Evolutionary conservation across 768 basidiomycete species (phyloP), one percentile per base, ranked within the genome.

Genomic region (Paxillus ammoniavirescens): DNA sequence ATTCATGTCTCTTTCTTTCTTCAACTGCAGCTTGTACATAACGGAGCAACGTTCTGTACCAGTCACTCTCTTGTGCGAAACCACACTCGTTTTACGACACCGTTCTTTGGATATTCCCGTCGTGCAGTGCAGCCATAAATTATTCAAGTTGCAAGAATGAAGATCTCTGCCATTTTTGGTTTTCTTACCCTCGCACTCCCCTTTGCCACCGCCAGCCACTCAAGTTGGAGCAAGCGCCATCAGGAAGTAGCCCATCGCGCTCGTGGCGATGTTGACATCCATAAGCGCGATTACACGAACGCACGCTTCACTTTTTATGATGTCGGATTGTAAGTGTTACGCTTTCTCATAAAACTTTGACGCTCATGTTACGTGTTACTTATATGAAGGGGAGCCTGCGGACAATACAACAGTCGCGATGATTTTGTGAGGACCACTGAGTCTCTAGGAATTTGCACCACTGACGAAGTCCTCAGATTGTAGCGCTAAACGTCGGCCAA

Each of bases 291-390:
- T 44, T 74, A 61, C 50, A 48, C 55, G 37, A 52, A 57, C 50
- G 66, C 78, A 2, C 76, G 76, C 49, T 80, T 79, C 69, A 80
- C 83, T 13, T 86, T 72, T 58, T 86, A 84, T 62, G 75, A 76
- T 41, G 79, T 77, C 52, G 82, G 82, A 53, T 59, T 79, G 82
- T 82, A 55, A 58, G 74, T 54, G 17, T 44, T 47, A 21, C 8
- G 17, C 30, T 38, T 54, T 38, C 17, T 41, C 58, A 33, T 36
- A 26, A 47, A 46, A 35, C 46, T 31, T 26, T 48, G 30, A 46
- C 9, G 30, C 50, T 60, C 52, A 61, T 46, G 12, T 35, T 33
- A 33, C 12, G 23, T 46, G 9, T 1, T 54, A 7, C 49, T 30
- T 38, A 43, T 56, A 59, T 56, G 17, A 62, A 84, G 82, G 37